These are phyloP conservation scores for Eucalyptus caleyi DNA, from an alignment of 345 rosid species.

Conservation along the genomic window DNA sequence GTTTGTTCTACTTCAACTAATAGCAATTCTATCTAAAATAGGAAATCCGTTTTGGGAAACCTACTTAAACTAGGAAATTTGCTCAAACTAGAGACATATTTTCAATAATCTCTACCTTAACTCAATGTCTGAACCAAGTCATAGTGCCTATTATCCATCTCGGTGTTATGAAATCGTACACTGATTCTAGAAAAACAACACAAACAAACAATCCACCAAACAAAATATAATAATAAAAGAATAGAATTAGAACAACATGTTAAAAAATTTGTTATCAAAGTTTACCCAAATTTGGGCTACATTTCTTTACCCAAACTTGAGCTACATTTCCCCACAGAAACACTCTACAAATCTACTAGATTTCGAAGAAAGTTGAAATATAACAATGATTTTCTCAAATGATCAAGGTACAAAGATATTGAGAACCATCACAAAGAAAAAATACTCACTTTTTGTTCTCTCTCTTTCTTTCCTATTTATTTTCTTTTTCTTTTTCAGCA, in stretches of 20 bases:
- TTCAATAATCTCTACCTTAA: neutral
- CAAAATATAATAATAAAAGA: neutral
- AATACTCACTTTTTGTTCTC: too few species aligned
- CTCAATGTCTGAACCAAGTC: neutral
- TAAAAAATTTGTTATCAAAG: too few species aligned
- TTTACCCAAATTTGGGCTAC: neutral
- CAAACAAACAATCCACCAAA: neutral
- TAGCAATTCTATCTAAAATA: neutral
- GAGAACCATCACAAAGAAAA: too few species aligned
- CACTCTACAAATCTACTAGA: too few species aligned
- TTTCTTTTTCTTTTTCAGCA: too few species aligned
- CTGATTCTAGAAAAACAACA: neutral
- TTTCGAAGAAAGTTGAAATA: too few species aligned
- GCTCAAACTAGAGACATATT: neutral
- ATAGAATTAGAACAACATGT: too few species aligned
- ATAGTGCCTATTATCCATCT: neutral
- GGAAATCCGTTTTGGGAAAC: neutral
- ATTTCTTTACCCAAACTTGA: neutral
- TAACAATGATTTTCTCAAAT: too few species aligned
- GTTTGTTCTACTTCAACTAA: too few species aligned
- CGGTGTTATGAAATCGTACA: neutral
- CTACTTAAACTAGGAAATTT: neutral
- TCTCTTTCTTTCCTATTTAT: too few species aligned
- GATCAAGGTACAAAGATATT: too few species aligned
- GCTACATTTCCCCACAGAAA: too few species aligned